Evolutionary conservation across 2,329 filamentous ascomycete genomes (phyloP).

Genomic region (Colletotrichum lupini): DNA sequence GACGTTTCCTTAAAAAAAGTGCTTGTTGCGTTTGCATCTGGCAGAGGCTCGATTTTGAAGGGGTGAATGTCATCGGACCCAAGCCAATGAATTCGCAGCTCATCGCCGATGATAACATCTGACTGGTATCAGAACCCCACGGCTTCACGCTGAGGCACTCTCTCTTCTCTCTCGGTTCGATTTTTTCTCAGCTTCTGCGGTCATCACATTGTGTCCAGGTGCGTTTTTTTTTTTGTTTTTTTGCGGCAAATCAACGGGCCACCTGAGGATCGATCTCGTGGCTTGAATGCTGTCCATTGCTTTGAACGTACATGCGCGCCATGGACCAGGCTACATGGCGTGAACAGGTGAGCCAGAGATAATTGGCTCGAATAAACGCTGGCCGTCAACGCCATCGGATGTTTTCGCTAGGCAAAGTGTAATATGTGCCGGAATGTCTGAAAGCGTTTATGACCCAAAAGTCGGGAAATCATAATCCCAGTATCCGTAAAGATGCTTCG

Average conservation of each 20-base stretch:
- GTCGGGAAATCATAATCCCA: neutral
- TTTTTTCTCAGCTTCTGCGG: neutral
- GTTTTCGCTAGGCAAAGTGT: neutral
- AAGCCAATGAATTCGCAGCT: neutral
- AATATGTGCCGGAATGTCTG: neutral
- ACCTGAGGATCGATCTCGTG: neutral
- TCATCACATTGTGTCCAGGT: neutral
- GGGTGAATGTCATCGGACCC: neutral
- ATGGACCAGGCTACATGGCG: neutral
- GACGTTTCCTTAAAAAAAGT: neutral
- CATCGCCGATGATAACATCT: neutral
- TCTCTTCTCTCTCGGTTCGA: neutral
- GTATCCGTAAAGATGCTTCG: neutral
- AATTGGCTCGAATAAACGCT: constrained; percentile 26
- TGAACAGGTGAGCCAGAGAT: neutral
- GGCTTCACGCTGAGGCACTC: no score
- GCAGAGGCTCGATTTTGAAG: neutral
- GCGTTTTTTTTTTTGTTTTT: neutral
- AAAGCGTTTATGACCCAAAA: neutral
- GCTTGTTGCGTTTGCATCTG: neutral
- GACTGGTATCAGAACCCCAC: neutral
- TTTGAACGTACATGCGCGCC: constrained; percentile 9
- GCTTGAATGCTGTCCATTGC: neutral
- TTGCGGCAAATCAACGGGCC: neutral
- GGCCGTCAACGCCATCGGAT: neutral